Evolutionary conservation across 2,329 filamentous ascomycete genomes (phyloP).

Genomic region (Colletotrichum horii): DNA sequence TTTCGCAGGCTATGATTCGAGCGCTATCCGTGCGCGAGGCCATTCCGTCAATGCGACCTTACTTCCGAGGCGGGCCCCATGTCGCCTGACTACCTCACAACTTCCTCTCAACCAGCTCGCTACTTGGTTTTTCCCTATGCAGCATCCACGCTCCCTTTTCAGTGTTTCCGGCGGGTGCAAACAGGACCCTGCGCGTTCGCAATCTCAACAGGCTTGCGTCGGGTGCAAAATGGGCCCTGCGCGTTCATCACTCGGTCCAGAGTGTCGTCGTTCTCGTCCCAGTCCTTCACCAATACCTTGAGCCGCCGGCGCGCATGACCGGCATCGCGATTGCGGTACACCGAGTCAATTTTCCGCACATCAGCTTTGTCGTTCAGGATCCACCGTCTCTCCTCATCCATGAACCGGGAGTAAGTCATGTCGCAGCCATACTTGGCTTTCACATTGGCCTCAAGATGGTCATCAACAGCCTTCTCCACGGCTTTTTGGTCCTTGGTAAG

Average conservation of each 20-base stretch:
- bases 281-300: slow-evolving; percentile 41
- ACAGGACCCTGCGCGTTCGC: slow-evolving; percentile 31
- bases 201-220: background rate
- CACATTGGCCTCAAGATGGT: slow-evolving; percentile 35
- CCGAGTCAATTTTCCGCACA: slow-evolving; percentile 47
- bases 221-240: slow-evolving; percentile 30
- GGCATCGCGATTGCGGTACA: slow-evolving; percentile 47
- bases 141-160: background rate
- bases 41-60: background rate
- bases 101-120: background rate
- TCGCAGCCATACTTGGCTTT: slow-evolving; percentile 33
- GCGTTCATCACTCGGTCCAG: slow-evolving; percentile 39
- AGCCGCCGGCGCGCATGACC: slow-evolving; percentile 38
- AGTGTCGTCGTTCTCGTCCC: slow-evolving; percentile 44
- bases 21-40: background rate
- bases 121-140: background rate
- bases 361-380: slow-evolving; percentile 42
- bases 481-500: background rate
- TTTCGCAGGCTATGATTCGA: background rate
- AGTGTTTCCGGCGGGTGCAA: slow-evolving; percentile 23
- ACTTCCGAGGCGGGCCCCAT: background rate
- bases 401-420: slow-evolving; percentile 34
- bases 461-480: slow-evolving; percentile 32
- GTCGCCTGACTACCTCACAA: background rate
- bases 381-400: slow-evolving; percentile 43